A percentile compares a stretch with the other conserved stretches of the same genome.
Evolutionary conservation across 257 asterid genomes (phyloP).

Genomic region (Lavandula angustifolia): DNA sequence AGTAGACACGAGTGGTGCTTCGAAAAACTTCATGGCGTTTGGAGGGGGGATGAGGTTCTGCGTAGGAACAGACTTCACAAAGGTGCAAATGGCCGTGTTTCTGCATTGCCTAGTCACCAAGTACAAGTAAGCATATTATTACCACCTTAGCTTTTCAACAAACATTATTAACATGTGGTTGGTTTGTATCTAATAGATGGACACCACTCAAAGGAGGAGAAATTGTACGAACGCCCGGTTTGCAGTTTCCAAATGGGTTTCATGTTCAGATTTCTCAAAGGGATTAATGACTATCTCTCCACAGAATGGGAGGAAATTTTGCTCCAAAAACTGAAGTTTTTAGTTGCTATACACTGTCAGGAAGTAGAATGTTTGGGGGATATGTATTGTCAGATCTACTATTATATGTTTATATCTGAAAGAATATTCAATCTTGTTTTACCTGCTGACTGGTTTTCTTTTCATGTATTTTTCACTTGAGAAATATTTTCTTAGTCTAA

Average conservation of each 20-base stretch:
- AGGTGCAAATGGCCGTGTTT: slow-evolving; percentile 87
- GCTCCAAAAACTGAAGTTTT: slow-evolving; percentile 26
- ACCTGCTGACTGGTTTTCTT: no score
- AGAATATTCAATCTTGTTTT: no score
- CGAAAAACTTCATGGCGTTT: slow-evolving; percentile 94
- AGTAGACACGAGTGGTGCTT: slow-evolving; percentile 58
- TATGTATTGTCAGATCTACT: slow-evolving; percentile 22
- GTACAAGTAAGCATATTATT: slow-evolving; percentile 52
- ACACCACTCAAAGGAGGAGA: slow-evolving; percentile 67
- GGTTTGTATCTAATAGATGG: slow-evolving; percentile 51
- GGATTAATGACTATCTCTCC: slow-evolving; percentile 32
- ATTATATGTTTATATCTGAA: slow-evolving; percentile 23
- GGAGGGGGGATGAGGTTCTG: slow-evolving; percentile 98
- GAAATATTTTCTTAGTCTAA: no score
- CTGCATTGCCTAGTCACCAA: slow-evolving; percentile 79
- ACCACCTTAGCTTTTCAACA: not conserved
- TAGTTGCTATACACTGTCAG: slow-evolving; percentile 30
- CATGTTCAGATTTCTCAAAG: slow-evolving; percentile 52
- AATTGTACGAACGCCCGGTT: slow-evolving; percentile 77
- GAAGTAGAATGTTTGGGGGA: slow-evolving; percentile 18
- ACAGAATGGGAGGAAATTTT: slow-evolving; percentile 33
- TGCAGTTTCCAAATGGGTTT: slow-evolving; percentile 83
- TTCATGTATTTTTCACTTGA: no score
- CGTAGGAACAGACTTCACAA: slow-evolving; percentile 92
- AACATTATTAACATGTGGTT: not conserved